These are phyloP conservation scores for Sergeia podlipaevii DNA, from an alignment of 208 protist species.

Conservation along the genomic window DNA sequence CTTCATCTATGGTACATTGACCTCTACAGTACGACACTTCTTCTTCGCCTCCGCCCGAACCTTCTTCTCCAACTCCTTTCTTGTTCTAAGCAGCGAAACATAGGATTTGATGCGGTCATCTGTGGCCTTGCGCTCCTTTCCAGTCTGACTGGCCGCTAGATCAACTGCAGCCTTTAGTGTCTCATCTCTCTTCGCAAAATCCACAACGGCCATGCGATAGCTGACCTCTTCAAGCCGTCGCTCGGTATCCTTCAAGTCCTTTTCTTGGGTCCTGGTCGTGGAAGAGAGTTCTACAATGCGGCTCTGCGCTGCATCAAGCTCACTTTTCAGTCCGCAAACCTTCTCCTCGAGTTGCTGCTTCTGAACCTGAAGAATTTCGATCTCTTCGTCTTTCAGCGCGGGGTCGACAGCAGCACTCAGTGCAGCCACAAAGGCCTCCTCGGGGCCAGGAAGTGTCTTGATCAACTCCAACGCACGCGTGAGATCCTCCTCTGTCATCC, in stretches of 20 bases:
- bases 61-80: slow-evolving; percentile 64
- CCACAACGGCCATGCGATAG: slow-evolving; percentile 60
- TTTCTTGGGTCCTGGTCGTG: slow-evolving; percentile 13
- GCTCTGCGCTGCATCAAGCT: slow-evolving; percentile 14
- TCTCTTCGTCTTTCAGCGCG: slow-evolving; percentile 61
- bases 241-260: slow-evolving; percentile 29
- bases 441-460: slow-evolving; percentile 25
- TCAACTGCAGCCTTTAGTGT: slow-evolving; percentile 39
- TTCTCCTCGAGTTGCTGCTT: slow-evolving; percentile 26
- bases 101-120: slow-evolving; percentile 46
- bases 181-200: slow-evolving; percentile 57
- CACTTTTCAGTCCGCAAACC: slow-evolving; percentile 12
- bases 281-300: slow-evolving; percentile 13
- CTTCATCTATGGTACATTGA: not conserved
- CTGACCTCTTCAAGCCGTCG: slow-evolving; percentile 58
- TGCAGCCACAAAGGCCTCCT: slow-evolving; percentile 23
- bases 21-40: slow-evolving; percentile 2
- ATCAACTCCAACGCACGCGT: slow-evolving; percentile 27
- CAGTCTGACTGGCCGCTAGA: slow-evolving; percentile 36
- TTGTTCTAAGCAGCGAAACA: slow-evolving; percentile 47
- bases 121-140: slow-evolving; percentile 42
- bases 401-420: slow-evolving; percentile 48
- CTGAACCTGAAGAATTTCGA: slow-evolving; percentile 47
- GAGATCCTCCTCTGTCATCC: slow-evolving; percentile 60
- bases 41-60: slow-evolving; percentile 30